Evolutionary conservation across 2,329 filamentous ascomycete genomes (phyloP).

Genomic region (Talaromyces rugulosus): DNA sequence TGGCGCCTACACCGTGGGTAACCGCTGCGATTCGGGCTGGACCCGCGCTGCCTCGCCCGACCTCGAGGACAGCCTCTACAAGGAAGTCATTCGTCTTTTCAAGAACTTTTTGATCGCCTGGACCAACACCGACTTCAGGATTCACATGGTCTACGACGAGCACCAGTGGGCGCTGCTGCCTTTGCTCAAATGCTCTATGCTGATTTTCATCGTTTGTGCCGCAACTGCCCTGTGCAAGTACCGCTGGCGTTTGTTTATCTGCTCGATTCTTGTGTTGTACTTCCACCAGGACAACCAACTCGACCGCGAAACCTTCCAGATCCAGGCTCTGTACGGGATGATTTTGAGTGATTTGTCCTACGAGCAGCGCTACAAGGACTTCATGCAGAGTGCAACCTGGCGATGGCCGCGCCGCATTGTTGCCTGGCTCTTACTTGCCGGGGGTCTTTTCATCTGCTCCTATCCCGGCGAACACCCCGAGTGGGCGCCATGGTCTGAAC

Average conservation of each 20-base stretch:
- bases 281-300: constrained; percentile 41
- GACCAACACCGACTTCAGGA: constrained; percentile 46
- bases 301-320: constrained; percentile 49
- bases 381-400: constrained; percentile 34
- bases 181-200: constrained; percentile 47
- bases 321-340: constrained; percentile 50
- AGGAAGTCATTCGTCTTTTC: constrained; percentile 44
- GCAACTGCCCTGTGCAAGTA: constrained; percentile 44
- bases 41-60: constrained; percentile 48
- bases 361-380: constrained; percentile 43
- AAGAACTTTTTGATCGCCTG: constrained; percentile 46
- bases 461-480: constrained; percentile 50
- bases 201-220: constrained; percentile 47
- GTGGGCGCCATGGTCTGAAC: constrained; percentile 47
- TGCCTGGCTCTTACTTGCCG: constrained; percentile 34
- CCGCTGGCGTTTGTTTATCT: constrained; percentile 44
- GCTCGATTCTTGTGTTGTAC: constrained; percentile 45
- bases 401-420: constrained; percentile 37
- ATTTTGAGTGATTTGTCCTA: constrained; percentile 50
- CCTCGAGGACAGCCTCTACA: constrained; percentile 39
- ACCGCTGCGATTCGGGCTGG: constrained; percentile 49
- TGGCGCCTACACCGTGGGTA: constrained; percentile 47
- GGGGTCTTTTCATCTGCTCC: constrained; percentile 46
- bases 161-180: constrained; percentile 54
- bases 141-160: constrained; percentile 51